A percentile compares a stretch with the other conserved stretches of the same genome.
Conservation (phyloP, 352 stramenopile species). For the Paralagenidium karlingii region DNA sequence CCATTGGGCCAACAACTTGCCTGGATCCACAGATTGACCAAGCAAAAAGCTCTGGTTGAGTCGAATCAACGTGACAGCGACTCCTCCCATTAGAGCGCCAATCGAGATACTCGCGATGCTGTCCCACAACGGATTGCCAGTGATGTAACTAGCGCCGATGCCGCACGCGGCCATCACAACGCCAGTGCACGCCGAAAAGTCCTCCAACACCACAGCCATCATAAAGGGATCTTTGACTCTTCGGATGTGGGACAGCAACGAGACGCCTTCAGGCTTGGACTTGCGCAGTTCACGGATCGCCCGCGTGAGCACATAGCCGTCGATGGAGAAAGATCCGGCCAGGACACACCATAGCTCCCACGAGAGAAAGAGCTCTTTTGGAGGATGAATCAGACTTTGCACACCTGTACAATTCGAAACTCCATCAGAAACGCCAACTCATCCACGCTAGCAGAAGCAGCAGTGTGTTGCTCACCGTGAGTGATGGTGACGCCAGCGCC, state of each 20-base stretch:
- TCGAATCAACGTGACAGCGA: slow-evolving; percentile 86
- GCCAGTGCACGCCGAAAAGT: slow-evolving; percentile 93
- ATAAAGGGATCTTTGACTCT: slow-evolving; percentile 92
- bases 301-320: slow-evolving; percentile 92
- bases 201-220: slow-evolving; percentile 94
- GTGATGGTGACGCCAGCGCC: slow-evolving; percentile 92
- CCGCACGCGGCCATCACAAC: slow-evolving; percentile 92
- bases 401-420: too few relatives aligned
- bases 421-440: slow-evolving; percentile 12
- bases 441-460: slow-evolving; percentile 21
- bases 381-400: slow-evolving; percentile 67
- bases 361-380: slow-evolving; percentile 45
- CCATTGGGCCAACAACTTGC: slow-evolving; percentile 30
- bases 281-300: slow-evolving; percentile 77
- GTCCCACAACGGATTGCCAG: slow-evolving; percentile 91
- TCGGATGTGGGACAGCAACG: slow-evolving; percentile 52
- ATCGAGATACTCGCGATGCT: slow-evolving; percentile 93
- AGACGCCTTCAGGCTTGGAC: slow-evolving; percentile 62
- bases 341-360: slow-evolving; percentile 95
- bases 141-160: slow-evolving; percentile 87
- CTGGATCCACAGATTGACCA: slow-evolving; percentile 89
- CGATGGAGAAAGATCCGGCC: slow-evolving; percentile 88
- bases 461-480: too few relatives aligned
- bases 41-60: slow-evolving; percentile 97
- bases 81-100: slow-evolving; percentile 86